phyloP scores from a whole-genome alignment of 495 filamentous ascomycete genomes.

The Apiosordaria backusii region DNA sequence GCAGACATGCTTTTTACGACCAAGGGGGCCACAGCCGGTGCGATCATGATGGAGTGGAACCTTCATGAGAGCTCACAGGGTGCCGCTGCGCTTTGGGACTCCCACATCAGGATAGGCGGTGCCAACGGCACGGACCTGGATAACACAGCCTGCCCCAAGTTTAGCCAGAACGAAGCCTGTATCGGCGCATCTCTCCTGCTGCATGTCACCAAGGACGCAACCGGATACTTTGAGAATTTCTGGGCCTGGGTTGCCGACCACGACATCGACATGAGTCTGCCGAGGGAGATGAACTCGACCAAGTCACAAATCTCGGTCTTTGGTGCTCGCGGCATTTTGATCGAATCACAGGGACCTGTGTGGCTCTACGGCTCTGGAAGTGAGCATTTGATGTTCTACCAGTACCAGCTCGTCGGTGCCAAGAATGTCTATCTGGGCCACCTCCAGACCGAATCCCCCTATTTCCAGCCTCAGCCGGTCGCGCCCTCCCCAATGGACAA shows the following conservation, averaged over 20 bases:
- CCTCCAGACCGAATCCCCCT: conserved; percentile 85
- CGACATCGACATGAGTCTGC: conserved; percentile 78
- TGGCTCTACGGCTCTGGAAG: conserved; percentile 35
- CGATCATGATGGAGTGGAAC: conserved; percentile 86
- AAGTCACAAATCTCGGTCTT: conserved; percentile 81
- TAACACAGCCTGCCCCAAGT: conserved; percentile 53
- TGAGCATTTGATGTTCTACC: conserved; percentile 81
- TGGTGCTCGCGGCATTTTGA: conserved; percentile 73
- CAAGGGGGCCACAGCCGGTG: conserved; percentile 68
- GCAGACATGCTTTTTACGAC: conserved; percentile 72
- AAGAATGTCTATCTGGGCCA: conserved; percentile 73
- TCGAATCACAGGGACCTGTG: conserved; percentile 54
- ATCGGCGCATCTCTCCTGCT: conserved; percentile 61
- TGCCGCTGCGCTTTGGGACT: conserved; percentile 13
- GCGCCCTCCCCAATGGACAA: conserved; percentile 51
- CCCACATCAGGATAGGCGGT: conserved; percentile 19
- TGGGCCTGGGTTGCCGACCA: conserved; percentile 93
- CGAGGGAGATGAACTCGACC: conserved; percentile 32
- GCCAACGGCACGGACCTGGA: conserved; percentile 61
- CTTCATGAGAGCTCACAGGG: conserved; percentile 31
- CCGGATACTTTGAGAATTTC: conserved; percentile 76
- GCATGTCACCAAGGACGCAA: conserved; percentile 66
- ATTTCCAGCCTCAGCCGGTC: conserved; percentile 77
- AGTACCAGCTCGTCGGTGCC: conserved; percentile 70
- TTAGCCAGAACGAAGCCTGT: conserved; percentile 36